A percentile compares a stretch with the other conserved stretches of the same genome.
phyloP scores from a whole-genome alignment of 495 filamentous ascomycete species.

The Corynascus novoguineensis region DNA sequence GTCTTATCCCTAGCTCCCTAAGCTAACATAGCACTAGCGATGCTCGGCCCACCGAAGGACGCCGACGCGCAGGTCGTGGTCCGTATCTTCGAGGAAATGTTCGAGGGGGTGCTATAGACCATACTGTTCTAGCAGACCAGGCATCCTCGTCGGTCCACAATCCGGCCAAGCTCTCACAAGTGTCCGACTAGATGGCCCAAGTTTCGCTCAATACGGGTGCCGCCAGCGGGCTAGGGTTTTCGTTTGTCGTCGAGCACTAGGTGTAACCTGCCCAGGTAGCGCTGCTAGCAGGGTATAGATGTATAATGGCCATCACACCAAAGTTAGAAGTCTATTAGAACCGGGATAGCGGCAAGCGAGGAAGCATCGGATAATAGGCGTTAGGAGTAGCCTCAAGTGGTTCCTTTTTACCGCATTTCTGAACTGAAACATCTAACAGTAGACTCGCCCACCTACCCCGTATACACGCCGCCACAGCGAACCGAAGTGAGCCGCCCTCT shows the following conservation, averaged over 20 bases:
- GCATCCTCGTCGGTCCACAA: neutral
- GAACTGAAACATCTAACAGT: too few relatives aligned
- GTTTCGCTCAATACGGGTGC: neutral
- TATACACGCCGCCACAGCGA: too few relatives aligned
- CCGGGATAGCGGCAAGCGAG: neutral
- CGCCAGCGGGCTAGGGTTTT: neutral
- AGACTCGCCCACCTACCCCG: too few relatives aligned
- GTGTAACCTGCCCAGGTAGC: neutral
- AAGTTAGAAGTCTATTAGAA: neutral
- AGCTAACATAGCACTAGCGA: neutral
- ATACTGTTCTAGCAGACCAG: neutral
- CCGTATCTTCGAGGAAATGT: neutral
- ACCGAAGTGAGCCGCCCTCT: too few relatives aligned
- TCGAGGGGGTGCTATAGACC: neutral
- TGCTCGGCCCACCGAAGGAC: neutral
- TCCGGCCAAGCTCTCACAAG: neutral
- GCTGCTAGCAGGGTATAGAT: neutral
- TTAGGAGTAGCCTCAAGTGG: too few relatives aligned
- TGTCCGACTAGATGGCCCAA: neutral
- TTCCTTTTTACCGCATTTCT: too few relatives aligned
- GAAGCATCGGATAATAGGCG: too few relatives aligned
- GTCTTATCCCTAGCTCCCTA: neutral
- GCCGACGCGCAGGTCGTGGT: neutral
- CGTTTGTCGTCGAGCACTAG: neutral
- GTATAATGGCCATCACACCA: neutral